Conservation (phyloP, 306 rosid species). For the Cucumis melo region DNA sequence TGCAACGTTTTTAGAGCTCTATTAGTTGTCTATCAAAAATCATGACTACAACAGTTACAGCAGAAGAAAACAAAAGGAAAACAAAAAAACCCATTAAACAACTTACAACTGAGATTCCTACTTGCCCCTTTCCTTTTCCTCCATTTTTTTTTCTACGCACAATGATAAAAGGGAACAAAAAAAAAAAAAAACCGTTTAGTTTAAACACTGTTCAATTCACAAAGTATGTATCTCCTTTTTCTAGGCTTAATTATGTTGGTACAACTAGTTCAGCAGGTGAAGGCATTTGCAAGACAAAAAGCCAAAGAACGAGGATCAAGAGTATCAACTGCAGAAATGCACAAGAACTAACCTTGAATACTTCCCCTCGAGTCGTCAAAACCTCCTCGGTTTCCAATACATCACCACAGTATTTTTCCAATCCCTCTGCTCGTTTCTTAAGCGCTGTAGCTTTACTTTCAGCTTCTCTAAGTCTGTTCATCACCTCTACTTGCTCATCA, state of each 20-base stretch:
- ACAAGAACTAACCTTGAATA: constrained; percentile 45
- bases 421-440: constrained; percentile 34
- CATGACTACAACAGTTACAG: constrained; percentile 11
- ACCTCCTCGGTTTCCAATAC: constrained; percentile 39
- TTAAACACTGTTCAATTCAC: constrained; percentile 6
- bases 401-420: constrained; percentile 36
- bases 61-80: constrained; percentile 7
- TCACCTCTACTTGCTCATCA: constrained; percentile 34
- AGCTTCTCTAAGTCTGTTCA: constrained; percentile 30
- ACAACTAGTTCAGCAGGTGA: constrained; percentile 39
- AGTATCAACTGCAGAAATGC: constrained; percentile 38
- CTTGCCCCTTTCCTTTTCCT: background rate
- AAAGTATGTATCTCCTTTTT: background rate
- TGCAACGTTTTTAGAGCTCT: background rate
- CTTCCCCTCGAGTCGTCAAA: constrained; percentile 33
- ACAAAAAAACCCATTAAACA: background rate
- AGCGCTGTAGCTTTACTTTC: constrained; percentile 43
- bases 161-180: background rate
- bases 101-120: constrained; percentile 3
- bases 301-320: constrained; percentile 35
- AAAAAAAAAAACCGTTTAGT: background rate
- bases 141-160: background rate
- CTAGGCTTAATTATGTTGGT: constrained; percentile 46
- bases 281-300: constrained; percentile 28
- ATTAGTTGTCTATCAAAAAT: constrained; percentile 1